These are phyloP conservation scores for Gnomoniopsis sp. DNA, from an alignment of 2,329 filamentous ascomycete genomes.

Conservation along the genomic window DNA sequence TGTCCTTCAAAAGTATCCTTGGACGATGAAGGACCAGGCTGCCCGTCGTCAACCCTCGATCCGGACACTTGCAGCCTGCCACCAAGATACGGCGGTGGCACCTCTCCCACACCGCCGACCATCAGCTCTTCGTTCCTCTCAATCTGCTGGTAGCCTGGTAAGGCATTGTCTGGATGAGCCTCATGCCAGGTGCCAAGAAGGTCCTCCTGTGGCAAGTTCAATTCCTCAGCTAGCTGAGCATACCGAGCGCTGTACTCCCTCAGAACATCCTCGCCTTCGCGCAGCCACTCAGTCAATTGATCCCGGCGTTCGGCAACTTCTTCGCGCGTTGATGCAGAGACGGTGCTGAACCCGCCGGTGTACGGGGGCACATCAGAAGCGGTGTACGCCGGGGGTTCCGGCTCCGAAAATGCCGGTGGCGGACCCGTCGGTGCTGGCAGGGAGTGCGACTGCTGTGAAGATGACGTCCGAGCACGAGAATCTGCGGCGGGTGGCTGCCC, in stretches of 20 bases:
- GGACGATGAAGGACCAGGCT: neutral
- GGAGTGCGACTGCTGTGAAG: neutral
- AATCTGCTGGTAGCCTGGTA: slow-evolving; percentile 26
- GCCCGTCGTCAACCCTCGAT: neutral
- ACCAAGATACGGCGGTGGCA: slow-evolving; percentile 29
- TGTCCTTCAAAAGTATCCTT: neutral
- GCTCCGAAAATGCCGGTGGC: slow-evolving; percentile 11
- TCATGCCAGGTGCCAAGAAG: slow-evolving; percentile 29
- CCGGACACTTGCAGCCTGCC: slow-evolving; percentile 2
- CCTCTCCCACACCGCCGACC: slow-evolving; percentile 29
- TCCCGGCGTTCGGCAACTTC: slow-evolving; percentile 26
- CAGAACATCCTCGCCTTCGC: slow-evolving; percentile 28
- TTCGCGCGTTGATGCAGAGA: slow-evolving; percentile 24
- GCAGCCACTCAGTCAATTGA: slow-evolving; percentile 27
- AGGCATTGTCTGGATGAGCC: slow-evolving; percentile 27
- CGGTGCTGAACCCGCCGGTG: slow-evolving; percentile 23
- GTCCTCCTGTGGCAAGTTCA: slow-evolving; percentile 25
- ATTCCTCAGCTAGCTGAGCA: slow-evolving; percentile 25
- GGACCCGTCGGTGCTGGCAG: slow-evolving; percentile 1
- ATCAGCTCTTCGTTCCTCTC: slow-evolving; percentile 28
- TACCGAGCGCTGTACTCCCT: slow-evolving; percentile 29
- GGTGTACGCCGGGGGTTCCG: slow-evolving; percentile 25
- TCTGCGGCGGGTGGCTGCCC: neutral
- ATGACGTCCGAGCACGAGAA: neutral
- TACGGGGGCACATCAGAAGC: slow-evolving; percentile 27